These are phyloP conservation scores for Berberis vulgaris DNA, from an alignment of 164 flowering plant species.

Conservation along the genomic window DNA sequence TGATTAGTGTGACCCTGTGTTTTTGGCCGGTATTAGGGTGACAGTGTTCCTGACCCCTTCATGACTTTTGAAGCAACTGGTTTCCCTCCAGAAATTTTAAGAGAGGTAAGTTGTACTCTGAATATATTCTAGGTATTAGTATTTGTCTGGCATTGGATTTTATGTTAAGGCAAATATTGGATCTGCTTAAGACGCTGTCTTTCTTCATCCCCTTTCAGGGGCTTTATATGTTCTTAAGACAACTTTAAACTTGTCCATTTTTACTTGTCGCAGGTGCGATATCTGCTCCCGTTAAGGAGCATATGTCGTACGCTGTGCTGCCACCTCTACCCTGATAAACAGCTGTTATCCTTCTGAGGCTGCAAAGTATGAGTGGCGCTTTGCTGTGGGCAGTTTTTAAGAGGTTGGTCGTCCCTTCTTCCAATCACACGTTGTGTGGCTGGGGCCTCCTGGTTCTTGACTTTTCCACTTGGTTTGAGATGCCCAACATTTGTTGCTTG, in stretches of 20 bases:
- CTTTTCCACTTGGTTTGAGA: constrained; percentile 7
- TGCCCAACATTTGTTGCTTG: constrained; percentile 1
- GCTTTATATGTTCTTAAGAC: neutral
- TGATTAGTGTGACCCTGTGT: neutral
- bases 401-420: neutral
- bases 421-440: constrained; percentile 3
- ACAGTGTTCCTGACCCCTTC: constrained; percentile 3
- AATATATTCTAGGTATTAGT: neutral
- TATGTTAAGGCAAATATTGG: neutral
- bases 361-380: constrained; percentile 3
- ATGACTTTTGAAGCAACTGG: constrained; percentile 6
- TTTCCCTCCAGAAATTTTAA: constrained; percentile 4
- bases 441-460: constrained; percentile 5
- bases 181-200: neutral
- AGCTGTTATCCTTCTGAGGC: constrained; percentile 43
- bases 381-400: neutral
- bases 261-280: constrained; percentile 8
- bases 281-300: constrained; percentile 5
- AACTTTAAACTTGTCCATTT: neutral
- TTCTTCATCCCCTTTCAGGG: neutral
- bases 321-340: constrained; percentile 3
- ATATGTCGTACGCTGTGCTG: constrained; percentile 18
- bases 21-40: neutral
- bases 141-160: too few species aligned
- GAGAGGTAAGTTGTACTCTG: constrained; percentile 2